These are phyloP conservation scores for Acacia melanoxylon DNA, from an alignment of 306 rosid species.

Conservation along the genomic window DNA sequence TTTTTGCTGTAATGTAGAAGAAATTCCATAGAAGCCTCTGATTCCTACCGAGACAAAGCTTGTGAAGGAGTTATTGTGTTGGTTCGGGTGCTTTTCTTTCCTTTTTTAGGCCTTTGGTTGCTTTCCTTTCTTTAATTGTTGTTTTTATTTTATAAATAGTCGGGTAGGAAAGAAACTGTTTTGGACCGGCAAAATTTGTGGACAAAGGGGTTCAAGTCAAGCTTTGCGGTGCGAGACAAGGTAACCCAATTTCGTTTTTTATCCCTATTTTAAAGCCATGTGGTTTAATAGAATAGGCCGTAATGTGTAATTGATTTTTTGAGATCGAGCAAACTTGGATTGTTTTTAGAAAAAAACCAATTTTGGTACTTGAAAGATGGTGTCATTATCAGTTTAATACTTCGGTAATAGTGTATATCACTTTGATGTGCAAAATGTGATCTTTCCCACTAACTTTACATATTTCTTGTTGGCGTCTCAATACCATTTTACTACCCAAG, in stretches of 20 bases:
- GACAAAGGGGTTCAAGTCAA: slow-evolving; percentile 90
- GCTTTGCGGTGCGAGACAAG: slow-evolving; percentile 92
- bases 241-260: slow-evolving; percentile 20
- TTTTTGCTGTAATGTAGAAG: background rate
- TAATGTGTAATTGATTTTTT: background rate
- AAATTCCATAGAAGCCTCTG: background rate
- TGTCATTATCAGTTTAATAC: background rate
- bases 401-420: background rate
- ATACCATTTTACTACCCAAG: background rate
- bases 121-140: background rate
- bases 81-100: background rate
- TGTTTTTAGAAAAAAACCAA: background rate
- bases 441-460: background rate
- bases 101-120: background rate
- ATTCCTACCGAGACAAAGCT: slow-evolving; percentile 10
- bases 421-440: background rate
- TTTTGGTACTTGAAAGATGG: background rate
- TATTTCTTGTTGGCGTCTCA: background rate
- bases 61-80: background rate
- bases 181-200: slow-evolving; percentile 80
- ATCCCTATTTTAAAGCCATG: background rate
- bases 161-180: slow-evolving; percentile 81
- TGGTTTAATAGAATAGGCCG: background rate
- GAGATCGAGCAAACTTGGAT: background rate
- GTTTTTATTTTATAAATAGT: slow-evolving; percentile 33